These are phyloP conservation scores for Brassica juncea DNA, from an alignment of 345 rosid genomes.

Conservation along the genomic window DNA sequence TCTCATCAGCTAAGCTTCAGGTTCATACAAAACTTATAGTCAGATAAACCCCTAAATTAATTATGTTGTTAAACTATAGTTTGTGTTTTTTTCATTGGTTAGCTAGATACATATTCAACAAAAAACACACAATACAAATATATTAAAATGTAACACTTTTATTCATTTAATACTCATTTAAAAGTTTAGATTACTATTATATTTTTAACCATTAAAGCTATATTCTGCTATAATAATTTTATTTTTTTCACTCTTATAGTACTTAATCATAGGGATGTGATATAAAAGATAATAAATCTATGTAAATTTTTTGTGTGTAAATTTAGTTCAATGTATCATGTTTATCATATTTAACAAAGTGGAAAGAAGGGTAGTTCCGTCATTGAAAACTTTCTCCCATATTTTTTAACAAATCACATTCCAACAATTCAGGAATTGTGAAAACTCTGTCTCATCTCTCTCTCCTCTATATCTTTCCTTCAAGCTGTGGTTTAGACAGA, in stretches of 20 bases:
- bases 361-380: slow-evolving; percentile 14
- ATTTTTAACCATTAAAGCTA: neutral
- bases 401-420: slow-evolving; percentile 12
- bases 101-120: neutral
- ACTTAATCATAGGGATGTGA: neutral
- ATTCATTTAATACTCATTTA: neutral
- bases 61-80: neutral
- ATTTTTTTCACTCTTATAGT: neutral
- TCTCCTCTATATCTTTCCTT: slow-evolving; percentile 12
- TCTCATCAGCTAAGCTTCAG: neutral
- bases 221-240: neutral
- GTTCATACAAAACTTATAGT: neutral
- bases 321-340: neutral
- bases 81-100: neutral
- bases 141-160: neutral
- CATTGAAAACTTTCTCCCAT: neutral
- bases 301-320: neutral
- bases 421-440: slow-evolving; percentile 6
- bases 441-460: slow-evolving; percentile 6
- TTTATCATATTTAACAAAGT: neutral
- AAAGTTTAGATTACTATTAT: neutral
- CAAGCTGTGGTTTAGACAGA: slow-evolving; percentile 34
- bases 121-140: neutral
- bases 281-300: neutral
- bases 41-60: neutral